These are phyloP conservation scores for Puccinellia tenuiflora DNA, from an alignment of 176 grass and related monocot species.

Conservation along the genomic window DNA sequence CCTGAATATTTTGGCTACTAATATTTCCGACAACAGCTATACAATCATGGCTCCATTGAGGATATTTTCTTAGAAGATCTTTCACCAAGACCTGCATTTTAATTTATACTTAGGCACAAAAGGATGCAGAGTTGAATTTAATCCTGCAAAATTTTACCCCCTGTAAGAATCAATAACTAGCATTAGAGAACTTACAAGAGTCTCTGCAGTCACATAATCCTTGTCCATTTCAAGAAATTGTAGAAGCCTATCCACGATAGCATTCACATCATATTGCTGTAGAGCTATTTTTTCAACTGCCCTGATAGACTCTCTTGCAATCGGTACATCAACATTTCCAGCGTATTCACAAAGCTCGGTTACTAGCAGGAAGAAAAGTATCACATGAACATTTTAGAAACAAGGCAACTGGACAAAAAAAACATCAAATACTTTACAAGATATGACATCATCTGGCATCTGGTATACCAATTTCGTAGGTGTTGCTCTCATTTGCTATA, in stretches of 20 bases:
- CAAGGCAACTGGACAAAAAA: conserved; percentile 19
- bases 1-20: conserved; percentile 97
- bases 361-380: conserved; percentile 44
- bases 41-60: conserved; percentile 99
- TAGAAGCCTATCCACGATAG: conserved; percentile 96
- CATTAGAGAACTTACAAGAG: conserved; percentile 59
- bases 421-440: conserved; percentile 7
- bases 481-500: conserved; percentile 99
- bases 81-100: conserved; percentile 83
- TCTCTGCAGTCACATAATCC: conserved; percentile 98
- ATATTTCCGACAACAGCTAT: conserved; percentile 99
- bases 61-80: conserved; percentile 96
- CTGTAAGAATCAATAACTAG: background rate
- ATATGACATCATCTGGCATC: background rate
- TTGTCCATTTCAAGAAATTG: conserved; percentile 99
- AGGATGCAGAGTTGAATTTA: background rate
- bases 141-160: background rate
- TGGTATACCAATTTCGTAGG: conserved; percentile 89
- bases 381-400: background rate
- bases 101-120: conserved; percentile 21
- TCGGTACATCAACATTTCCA: conserved; percentile 94
- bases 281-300: conserved; percentile 99
- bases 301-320: conserved; percentile 93
- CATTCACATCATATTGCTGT: conserved; percentile 98
- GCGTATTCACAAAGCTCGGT: conserved; percentile 98